These are phyloP conservation scores for Wickerhamiella sorbophila DNA, from an alignment of 805 yeast genomes.

Conservation along the genomic window DNA sequence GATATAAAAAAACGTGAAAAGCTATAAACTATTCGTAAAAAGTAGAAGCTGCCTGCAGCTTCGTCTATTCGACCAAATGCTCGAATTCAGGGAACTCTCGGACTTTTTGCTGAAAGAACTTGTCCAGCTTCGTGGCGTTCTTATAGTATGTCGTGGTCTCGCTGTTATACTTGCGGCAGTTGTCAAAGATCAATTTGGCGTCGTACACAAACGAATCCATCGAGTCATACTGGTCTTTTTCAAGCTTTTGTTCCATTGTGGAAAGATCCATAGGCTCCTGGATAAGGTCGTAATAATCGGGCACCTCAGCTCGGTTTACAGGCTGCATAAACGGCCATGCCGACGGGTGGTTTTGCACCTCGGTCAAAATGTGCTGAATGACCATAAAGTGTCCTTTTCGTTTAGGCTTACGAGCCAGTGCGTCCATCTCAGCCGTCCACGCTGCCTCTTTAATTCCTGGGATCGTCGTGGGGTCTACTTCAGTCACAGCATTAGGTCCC, in stretches of 20 bases:
- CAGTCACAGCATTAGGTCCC: slow-evolving; percentile 22
- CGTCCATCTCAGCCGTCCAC: slow-evolving; percentile 98
- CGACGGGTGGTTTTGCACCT: slow-evolving; percentile 84
- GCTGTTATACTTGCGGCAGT: slow-evolving; percentile 84
- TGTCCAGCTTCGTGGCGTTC: slow-evolving; percentile 87
- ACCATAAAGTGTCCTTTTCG: slow-evolving; percentile 88
- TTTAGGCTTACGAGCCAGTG: slow-evolving; percentile 85
- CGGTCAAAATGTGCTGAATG: slow-evolving; percentile 78
- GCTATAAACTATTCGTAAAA: neutral
- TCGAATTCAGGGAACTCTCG: slow-evolving; percentile 89
- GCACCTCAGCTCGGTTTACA: slow-evolving; percentile 84
- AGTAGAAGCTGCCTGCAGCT: neutral
- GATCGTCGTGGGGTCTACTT: slow-evolving; percentile 62
- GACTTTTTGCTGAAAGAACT: slow-evolving; percentile 66
- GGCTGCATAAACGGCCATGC: slow-evolving; percentile 97
- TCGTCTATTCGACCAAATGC: slow-evolving; percentile 46
- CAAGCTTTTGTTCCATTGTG: slow-evolving; percentile 88
- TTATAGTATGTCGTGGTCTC: slow-evolving; percentile 91
- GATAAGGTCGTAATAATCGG: slow-evolving; percentile 90
- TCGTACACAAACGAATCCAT: slow-evolving; percentile 89
- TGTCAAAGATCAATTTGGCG: slow-evolving; percentile 69
- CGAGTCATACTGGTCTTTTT: slow-evolving; percentile 77
- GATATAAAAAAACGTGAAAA: neutral
- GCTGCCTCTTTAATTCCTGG: slow-evolving; percentile 92
- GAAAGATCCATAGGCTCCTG: slow-evolving; percentile 97